Evolutionary conservation across 2,329 filamentous ascomycete genomes (phyloP).

Genomic region (Fusarium torulosum): DNA sequence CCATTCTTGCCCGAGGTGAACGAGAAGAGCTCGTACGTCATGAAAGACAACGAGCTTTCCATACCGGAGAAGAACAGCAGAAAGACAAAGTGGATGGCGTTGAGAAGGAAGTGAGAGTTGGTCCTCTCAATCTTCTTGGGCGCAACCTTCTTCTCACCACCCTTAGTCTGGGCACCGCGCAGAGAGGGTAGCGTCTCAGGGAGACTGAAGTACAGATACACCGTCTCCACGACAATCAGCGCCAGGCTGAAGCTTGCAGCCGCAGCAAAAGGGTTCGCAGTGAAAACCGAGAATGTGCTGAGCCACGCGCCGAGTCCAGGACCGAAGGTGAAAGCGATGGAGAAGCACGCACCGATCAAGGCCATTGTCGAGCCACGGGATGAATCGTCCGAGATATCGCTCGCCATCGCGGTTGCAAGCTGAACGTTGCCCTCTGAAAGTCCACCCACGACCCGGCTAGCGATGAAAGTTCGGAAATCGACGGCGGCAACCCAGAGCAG

Average conservation of each 20-base stretch:
- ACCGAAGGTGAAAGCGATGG: constrained; percentile 95
- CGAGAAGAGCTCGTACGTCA: constrained; percentile 94
- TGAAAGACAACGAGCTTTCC: constrained; percentile 97
- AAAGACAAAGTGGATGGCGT: constrained; percentile 88
- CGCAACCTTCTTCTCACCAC: constrained; percentile 36
- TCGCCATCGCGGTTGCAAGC: constrained; percentile 94
- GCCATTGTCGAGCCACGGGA: constrained; percentile 94
- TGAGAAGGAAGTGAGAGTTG: constrained; percentile 86
- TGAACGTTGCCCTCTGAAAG: constrained; percentile 98
- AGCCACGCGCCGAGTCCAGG: constrained; percentile 91
- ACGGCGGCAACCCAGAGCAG: constrained; percentile 93
- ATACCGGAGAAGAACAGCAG: constrained; percentile 97
- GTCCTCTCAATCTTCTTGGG: constrained; percentile 65
- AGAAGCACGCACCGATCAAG: constrained; percentile 95
- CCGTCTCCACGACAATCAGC: constrained; percentile 86
- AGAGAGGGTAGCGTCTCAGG: constrained; percentile 85
- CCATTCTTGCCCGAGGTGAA: constrained; percentile 86
- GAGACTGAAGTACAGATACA: constrained; percentile 85
- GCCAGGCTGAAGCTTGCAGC: constrained; percentile 89
- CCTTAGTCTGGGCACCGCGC: constrained; percentile 51
- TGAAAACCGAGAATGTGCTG: constrained; percentile 80
- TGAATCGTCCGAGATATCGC: constrained; percentile 90
- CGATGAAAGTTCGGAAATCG: constrained; percentile 95
- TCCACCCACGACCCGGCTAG: constrained; percentile 91
- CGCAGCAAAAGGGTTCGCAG: constrained; percentile 92